phyloP scores from a whole-genome alignment of 2,329 filamentous ascomycete genomes.

The Tricladium varicosporioides region DNA sequence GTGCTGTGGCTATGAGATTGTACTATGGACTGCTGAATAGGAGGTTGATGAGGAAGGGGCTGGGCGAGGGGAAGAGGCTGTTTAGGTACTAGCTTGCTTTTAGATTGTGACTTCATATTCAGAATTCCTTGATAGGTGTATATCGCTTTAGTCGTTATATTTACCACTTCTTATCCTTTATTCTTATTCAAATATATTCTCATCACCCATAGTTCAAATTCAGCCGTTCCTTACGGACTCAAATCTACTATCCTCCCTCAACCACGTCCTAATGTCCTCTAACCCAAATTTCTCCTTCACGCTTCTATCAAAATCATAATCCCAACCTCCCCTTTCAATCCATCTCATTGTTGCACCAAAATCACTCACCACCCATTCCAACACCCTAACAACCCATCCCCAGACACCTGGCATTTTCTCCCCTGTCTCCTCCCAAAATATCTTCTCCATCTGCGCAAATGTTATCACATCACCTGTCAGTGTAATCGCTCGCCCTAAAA shows the following conservation, averaged over 20 bases:
- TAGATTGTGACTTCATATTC: too few species aligned
- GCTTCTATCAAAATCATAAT: not conserved
- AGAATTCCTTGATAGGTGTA: too few species aligned
- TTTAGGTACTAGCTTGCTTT: conserved; percentile 15
- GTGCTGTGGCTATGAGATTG: conserved; percentile 50
- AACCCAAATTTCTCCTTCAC: not conserved
- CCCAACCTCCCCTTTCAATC: not conserved
- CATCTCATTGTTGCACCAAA: not conserved
- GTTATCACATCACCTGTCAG: not conserved
- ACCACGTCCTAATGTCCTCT: not conserved
- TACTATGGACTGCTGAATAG: conserved; percentile 53
- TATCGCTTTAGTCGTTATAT: too few species aligned
- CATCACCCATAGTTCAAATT: too few species aligned
- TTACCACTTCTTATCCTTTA: too few species aligned
- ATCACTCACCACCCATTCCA: not conserved
- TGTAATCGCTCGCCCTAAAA: not conserved
- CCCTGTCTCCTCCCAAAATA: not conserved
- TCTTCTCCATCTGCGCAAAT: not conserved
- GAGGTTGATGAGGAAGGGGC: conserved; percentile 19
- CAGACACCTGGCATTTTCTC: not conserved
- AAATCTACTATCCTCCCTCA: not conserved
- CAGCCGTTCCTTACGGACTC: not conserved
- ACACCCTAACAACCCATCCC: not conserved
- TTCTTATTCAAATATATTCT: too few species aligned
- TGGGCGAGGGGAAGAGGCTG: conserved; percentile 13